These are phyloP conservation scores for Cornus suecica DNA, from an alignment of 148 eudicot genomes.

Conservation along the genomic window DNA sequence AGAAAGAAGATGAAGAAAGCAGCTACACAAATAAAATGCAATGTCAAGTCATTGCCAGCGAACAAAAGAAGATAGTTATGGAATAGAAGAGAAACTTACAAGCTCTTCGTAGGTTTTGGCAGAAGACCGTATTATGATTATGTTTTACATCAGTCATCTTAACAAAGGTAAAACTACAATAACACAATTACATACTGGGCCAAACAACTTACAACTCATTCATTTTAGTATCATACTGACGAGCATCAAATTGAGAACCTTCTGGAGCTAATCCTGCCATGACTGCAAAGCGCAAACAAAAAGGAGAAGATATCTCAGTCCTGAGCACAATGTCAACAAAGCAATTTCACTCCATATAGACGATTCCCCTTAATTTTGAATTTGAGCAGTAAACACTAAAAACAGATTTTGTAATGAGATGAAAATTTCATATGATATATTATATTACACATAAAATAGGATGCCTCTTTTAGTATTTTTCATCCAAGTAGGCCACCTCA, in stretches of 20 bases:
- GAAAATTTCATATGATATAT: background rate
- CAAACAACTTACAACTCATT: conserved; percentile 24
- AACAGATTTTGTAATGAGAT: no score
- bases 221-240: conserved; percentile 30
- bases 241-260: conserved; percentile 33
- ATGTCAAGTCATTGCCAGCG: background rate
- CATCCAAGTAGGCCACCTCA: background rate
- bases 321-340: background rate
- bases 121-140: no score
- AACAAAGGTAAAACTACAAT: no score
- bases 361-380: conserved; percentile 1
- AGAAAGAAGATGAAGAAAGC: background rate
- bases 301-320: background rate
- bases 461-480: background rate
- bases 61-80: background rate
- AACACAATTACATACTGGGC: no score
- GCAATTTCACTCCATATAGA: background rate
- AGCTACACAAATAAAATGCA: background rate
- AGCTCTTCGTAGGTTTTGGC: conserved; percentile 13
- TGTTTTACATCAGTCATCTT: no score
- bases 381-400: background rate
- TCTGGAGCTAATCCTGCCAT: conserved; percentile 22
- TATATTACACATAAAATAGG: no score
- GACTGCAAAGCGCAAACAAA: conserved; percentile 16
- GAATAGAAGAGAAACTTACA: conserved; percentile 17